A percentile compares a stretch with the other conserved stretches of the same genome.
phyloP scores from a whole-genome alignment of 2,329 filamentous ascomycete genomes.

The Thelonectria rubi region DNA sequence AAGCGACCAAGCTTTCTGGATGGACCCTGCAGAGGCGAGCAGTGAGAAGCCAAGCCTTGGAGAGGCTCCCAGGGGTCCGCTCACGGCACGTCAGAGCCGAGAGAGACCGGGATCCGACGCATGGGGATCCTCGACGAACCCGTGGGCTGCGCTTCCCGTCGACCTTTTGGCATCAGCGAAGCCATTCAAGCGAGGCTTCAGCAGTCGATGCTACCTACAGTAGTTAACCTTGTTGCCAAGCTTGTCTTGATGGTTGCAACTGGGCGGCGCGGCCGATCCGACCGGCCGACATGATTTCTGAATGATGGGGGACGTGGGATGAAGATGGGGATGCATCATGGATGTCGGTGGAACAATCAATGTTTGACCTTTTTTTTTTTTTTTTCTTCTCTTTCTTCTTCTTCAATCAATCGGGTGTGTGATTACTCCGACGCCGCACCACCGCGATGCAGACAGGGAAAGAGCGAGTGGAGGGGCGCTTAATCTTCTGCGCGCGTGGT shows the following conservation, averaged over 20 bases:
- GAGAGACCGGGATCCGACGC: constrained; percentile 1
- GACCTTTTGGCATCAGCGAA: not conserved
- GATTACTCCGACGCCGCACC: not conserved
- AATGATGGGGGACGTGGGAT: not conserved
- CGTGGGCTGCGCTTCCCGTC: not conserved
- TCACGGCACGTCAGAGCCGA: constrained; percentile 37
- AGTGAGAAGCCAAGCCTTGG: constrained; percentile 8
- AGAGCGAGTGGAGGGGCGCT: not conserved
- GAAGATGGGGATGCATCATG: not conserved
- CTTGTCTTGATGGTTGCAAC: not conserved
- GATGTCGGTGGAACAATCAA: not conserved
- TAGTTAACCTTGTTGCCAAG: constrained; percentile 3
- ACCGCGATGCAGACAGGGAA: not conserved
- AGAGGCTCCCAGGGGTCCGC: constrained; percentile 22
- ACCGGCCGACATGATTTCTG: not conserved
- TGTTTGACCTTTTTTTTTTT: not conserved
- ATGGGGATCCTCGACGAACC: constrained; percentile 1
- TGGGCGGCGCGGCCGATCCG: not conserved
- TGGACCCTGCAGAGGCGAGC: constrained; percentile 1
- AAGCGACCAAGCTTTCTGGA: not conserved
- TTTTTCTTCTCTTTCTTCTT: not conserved
- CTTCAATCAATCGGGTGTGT: not conserved
- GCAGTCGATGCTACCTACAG: not conserved
- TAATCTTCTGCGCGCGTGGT: not conserved
- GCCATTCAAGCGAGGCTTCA: not conserved